Percentiles rank a stretch among this genome's conserved stretches.
Evolutionary conservation across 257 asterid genomes (phyloP).

Genomic region (Lantana camara): DNA sequence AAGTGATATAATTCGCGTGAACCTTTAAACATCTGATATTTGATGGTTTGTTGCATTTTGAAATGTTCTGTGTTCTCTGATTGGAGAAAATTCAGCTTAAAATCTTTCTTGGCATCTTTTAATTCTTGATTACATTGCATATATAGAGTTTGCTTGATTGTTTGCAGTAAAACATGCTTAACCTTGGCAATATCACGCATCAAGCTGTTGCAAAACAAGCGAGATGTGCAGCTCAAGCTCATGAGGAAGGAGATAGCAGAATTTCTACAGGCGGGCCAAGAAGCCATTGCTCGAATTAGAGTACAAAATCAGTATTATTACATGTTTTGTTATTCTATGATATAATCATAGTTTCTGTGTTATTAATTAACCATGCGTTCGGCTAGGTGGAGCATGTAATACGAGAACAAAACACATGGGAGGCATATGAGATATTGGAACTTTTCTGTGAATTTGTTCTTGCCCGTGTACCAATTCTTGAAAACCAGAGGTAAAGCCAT

Average conservation of each 20-base stretch:
- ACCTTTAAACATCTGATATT: constrained; percentile 13
- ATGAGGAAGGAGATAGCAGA: constrained; percentile 93
- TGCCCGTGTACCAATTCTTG: constrained; percentile 87
- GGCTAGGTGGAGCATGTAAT: constrained; percentile 92
- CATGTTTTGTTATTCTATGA: constrained; percentile 6
- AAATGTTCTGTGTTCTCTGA: not conserved
- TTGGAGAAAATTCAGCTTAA: constrained; percentile 8
- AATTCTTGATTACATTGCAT: not conserved
- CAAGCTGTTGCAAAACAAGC: constrained; percentile 86
- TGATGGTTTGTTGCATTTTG: not conserved
- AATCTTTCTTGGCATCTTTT: not conserved
- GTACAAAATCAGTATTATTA: constrained; percentile 37
- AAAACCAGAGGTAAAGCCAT: constrained; percentile 63
- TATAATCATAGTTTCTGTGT: not conserved
- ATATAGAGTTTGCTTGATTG: constrained; percentile 20
- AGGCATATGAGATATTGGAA: constrained; percentile 80
- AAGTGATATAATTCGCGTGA: constrained; percentile 4
- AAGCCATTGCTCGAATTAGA: constrained; percentile 86
- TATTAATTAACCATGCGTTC: constrained; percentile 17
- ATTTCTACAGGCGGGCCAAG: constrained; percentile 87
- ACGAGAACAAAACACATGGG: constrained; percentile 88
- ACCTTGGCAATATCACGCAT: constrained; percentile 83
- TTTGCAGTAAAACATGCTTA: constrained; percentile 87
- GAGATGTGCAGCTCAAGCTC: constrained; percentile 75
- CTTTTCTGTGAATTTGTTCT: constrained; percentile 81